Evolutionary conservation across 2,329 filamentous ascomycete species (phyloP).

Genomic region (Chalaropsis thielavioides): DNA sequence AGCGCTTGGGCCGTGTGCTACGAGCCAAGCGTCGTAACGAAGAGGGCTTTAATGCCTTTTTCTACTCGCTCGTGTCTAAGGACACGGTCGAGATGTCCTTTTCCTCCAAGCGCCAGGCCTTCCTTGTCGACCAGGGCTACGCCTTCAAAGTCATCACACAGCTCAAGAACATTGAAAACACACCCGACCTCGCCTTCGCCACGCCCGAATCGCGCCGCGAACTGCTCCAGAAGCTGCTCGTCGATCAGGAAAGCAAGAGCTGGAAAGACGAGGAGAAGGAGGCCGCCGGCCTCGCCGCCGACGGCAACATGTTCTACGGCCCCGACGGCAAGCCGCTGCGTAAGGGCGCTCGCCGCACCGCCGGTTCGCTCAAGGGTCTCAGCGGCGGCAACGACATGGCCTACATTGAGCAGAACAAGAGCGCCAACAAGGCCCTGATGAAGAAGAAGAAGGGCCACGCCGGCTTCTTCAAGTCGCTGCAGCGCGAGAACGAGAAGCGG

Average conservation of each 20-base stretch:
- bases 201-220: slow-evolving; percentile 70
- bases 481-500: slow-evolving; percentile 26
- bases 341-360: slow-evolving; percentile 47
- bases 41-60: slow-evolving; percentile 97
- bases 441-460: slow-evolving; percentile 29
- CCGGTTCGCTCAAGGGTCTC: slow-evolving; percentile 70
- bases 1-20: slow-evolving; percentile 81
- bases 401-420: slow-evolving; percentile 75
- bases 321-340: slow-evolving; percentile 12
- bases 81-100: slow-evolving; percentile 98
- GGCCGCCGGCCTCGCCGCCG: slow-evolving; percentile 10
- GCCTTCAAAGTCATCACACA: slow-evolving; percentile 98
- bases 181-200: slow-evolving; percentile 64
- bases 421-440: slow-evolving; percentile 37
- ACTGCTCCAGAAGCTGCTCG: slow-evolving; percentile 72
- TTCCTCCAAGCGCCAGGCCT: slow-evolving; percentile 89
- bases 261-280: slow-evolving; percentile 18
- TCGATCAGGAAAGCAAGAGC: slow-evolving; percentile 53
- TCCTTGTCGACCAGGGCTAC: slow-evolving; percentile 94
- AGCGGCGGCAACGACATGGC: slow-evolving; percentile 94
- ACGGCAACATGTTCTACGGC: slow-evolving; percentile 21
- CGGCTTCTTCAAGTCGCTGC: slow-evolving; percentile 31
- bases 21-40: slow-evolving; percentile 92
- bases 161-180: slow-evolving; percentile 75
- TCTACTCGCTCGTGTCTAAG: slow-evolving; percentile 93